These are phyloP conservation scores for Aspergillus transmontanensis DNA, from an alignment of 2,329 filamentous ascomycete genomes.

Conservation along the genomic window DNA sequence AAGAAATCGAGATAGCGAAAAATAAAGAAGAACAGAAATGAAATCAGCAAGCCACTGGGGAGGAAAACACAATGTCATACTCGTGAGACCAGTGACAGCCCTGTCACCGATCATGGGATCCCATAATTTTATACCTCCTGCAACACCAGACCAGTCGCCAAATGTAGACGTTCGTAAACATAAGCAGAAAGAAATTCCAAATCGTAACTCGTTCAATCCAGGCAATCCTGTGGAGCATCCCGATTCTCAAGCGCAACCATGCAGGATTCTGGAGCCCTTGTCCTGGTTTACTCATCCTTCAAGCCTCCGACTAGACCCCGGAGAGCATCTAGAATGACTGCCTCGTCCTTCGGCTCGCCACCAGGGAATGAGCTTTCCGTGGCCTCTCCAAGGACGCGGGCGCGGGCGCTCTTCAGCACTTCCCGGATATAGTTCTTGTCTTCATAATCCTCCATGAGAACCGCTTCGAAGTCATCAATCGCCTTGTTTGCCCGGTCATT, in stretches of 20 bases:
- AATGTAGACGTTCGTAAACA: slow-evolving; percentile 16
- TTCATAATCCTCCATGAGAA: slow-evolving; percentile 49
- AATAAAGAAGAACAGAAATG: slow-evolving; percentile 3
- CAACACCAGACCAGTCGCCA: slow-evolving; percentile 17
- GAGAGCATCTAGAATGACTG: slow-evolving; percentile 45
- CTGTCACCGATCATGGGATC: neutral
- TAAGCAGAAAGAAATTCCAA: slow-evolving; percentile 14
- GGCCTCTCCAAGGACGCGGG: slow-evolving; percentile 42
- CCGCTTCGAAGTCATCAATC: slow-evolving; percentile 48
- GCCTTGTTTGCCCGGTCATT: slow-evolving; percentile 46
- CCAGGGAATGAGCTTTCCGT: slow-evolving; percentile 47
- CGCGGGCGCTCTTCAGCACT: slow-evolving; percentile 46
- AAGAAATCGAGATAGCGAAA: slow-evolving; percentile 15
- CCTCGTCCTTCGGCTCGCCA: slow-evolving; percentile 47
- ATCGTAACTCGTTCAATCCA: slow-evolving; percentile 22
- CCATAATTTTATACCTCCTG: slow-evolving; percentile 6
- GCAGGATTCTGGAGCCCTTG: neutral
- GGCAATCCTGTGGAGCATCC: neutral
- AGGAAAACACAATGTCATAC: slow-evolving; percentile 6
- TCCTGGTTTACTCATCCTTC: slow-evolving; percentile 33
- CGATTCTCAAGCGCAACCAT: neutral
- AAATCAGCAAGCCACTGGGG: neutral
- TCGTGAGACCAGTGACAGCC: slow-evolving; percentile 7
- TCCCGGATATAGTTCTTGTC: slow-evolving; percentile 50
- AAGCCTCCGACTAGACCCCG: slow-evolving; percentile 43